Evolutionary conservation across 345 rosid genomes (phyloP), one percentile per base, ranked within the genome.

Genomic region (Abelmoschus esculentus): DNA sequence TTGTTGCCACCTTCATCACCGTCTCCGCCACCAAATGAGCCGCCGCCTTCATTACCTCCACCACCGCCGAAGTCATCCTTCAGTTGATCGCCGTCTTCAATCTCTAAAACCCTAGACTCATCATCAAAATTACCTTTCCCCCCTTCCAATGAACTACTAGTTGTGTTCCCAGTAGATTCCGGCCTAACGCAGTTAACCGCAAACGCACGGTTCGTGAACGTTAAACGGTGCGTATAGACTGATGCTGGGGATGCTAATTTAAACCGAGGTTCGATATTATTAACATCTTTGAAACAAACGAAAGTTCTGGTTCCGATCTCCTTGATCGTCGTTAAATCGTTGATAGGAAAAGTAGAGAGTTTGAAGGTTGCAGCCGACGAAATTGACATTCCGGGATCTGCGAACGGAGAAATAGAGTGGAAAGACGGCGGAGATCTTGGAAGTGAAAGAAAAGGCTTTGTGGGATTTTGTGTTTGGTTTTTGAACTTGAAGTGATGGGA

Each of bases 41-140:
- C 81, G 2, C 78, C 77, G 1, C 74, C 78, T 14, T 78, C 75
- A 40, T 54, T 57, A n/a, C 54, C 76, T 11, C 32, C 75, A 0
- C 79, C 86, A 0, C 73, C 84, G 4, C 71, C 81, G 2, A 70
- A 60, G 2, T 66, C 71, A 56, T 53, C 46, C n/a, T 15, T 70
- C 63, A 44, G 63, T 32, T 61, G 53, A 13, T 60, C 28, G 4
- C 31, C 65, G 9, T 4, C 7, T 49, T 59, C 74, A 12, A 11
- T 50, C 2, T 71, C 66, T 46, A 60, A 6, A 60, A 46, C 32
- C 61, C 34, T 54, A 47, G 54, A 52, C 8, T 54, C 52, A 7
- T 59, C 53, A 13, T 60, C 53, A 34, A 62, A 62, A 49, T n/a
- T 58, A 36, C 6, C 69, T 11, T 18, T 66, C 29, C 13, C 44